Base-by-base conservation (phyloP, 352 stramenopile genomes). In the Globisporangium nunn region DNA sequence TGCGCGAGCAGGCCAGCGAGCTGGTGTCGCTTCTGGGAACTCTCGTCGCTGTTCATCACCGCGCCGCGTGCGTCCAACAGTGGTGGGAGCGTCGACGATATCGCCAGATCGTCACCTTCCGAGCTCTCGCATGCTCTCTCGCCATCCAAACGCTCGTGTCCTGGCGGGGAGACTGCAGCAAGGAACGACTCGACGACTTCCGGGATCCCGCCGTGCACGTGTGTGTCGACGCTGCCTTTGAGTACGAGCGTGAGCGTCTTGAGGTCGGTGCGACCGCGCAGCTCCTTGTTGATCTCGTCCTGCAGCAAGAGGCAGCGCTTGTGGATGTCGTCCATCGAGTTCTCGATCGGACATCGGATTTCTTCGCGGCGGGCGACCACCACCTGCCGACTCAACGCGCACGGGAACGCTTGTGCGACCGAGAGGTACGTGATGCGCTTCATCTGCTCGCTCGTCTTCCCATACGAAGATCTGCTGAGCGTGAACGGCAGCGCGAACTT, bases 161-260 rank as follows among this genome's bases (percentile, higher is more conserved):
- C 23, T 23, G 23, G 23, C 23, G 23, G 43, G 8, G 28, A 17
- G 17, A n/a, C n/a, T 8, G 50, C 45, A 0, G 58, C 60, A 1
- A 92, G 68, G 47, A 92, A 92, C 0, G 75, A 79, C 17, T 86
- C 75, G 48, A 92, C 71, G 0, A 92, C 75, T 62, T 92, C 81
- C 0, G 81, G 79, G 11, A 88, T 71, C 8, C 81, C 81, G 30
- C 81, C 81, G 51, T 92, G 75, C 8, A 92, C 81, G 44, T 92
- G 78, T 0, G 81, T 88, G 59, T 92, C 78, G 5, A 92, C 81
- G 31, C 81, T 92, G 4, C 81, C 81, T 61, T 92, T 92, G 10
- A 92, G 73, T 44, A 92, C 72, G 18, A 88, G 71, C 18, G 75
- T 92, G 31, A 92, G 62, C 8, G 79, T 85, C 59, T 92, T 90